phyloP scores from a whole-genome alignment of 768 basidiomycete genomes.

The Cystoderma amianthinum region DNA sequence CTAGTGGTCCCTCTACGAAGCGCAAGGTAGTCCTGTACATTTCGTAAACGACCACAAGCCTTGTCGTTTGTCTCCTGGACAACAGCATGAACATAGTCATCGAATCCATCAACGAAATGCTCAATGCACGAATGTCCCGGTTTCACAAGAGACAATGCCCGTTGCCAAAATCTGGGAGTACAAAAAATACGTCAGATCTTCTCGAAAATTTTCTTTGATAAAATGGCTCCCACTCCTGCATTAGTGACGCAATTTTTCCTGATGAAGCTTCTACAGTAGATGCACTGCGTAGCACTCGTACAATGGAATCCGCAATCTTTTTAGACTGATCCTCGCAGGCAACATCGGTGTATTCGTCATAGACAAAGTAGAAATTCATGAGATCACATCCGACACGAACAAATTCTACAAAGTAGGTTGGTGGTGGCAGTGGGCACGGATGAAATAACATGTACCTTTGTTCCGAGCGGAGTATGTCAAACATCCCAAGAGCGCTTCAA shows the following conservation, averaged over 20 bases:
- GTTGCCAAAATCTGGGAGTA: conserved; percentile 10
- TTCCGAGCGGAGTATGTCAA: conserved; percentile 13
- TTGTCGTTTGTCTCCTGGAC: conserved; percentile 11
- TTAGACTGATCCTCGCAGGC: conserved; percentile 6
- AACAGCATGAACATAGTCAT: conserved; percentile 10
- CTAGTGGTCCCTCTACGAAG: conserved; percentile 12
- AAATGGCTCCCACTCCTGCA: conserved; percentile 5
- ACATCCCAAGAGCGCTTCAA: conserved; percentile 12
- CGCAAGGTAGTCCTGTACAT: conserved; percentile 9
- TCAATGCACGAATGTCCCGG: conserved; percentile 5
- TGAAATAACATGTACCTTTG: conserved; percentile 7
- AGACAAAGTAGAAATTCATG: conserved; percentile 13
- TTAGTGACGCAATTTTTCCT: conserved; percentile 6
- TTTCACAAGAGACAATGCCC: conserved; percentile 6
- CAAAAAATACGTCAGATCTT: neutral
- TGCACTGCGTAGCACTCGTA: conserved; percentile 14
- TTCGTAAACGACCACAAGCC: conserved; percentile 4
- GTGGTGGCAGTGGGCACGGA: neutral
- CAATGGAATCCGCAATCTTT: conserved; percentile 8
- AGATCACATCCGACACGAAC: conserved; percentile 12
- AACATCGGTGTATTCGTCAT: conserved; percentile 15
- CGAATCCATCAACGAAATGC: conserved; percentile 11
- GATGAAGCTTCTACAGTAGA: conserved; percentile 8
- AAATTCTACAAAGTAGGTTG: conserved; percentile 12
- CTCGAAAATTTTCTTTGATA: neutral